phyloP scores from a whole-genome alignment of 2,329 filamentous ascomycete genomes.

The Fusarium falciforme region DNA sequence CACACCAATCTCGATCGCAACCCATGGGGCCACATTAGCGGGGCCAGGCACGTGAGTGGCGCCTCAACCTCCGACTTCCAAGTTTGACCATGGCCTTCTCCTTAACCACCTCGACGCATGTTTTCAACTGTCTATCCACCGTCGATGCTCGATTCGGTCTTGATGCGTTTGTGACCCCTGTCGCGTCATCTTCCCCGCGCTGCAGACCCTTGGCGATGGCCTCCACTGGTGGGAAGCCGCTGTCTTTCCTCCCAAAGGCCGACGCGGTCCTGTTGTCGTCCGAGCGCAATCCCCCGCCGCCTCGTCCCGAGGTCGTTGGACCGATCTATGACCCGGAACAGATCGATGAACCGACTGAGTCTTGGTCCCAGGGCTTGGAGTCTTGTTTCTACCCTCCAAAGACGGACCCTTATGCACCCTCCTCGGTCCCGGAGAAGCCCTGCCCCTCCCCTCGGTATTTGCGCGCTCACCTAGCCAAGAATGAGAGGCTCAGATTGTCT shows the following conservation, averaged over 20 bases:
- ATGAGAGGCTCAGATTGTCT: constrained; percentile 46
- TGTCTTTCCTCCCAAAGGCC: constrained; percentile 41
- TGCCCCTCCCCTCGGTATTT: constrained; percentile 30
- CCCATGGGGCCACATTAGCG: neutral
- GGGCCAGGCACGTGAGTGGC: neutral
- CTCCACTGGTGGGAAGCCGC: neutral
- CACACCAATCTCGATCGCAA: neutral
- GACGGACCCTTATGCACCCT: constrained; percentile 8
- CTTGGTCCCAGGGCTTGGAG: constrained; percentile 21
- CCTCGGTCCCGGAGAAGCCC: constrained; percentile 23
- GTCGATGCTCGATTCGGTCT: neutral
- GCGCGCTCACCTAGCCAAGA: constrained; percentile 39
- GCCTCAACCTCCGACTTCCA: neutral
- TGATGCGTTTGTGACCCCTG: neutral
- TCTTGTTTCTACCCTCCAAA: constrained; percentile 16
- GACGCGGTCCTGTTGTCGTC: constrained; percentile 42
- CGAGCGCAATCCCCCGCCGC: constrained; percentile 4
- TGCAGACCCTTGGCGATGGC: neutral
- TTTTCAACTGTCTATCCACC: neutral
- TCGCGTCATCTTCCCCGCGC: neutral
- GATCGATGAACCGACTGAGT: constrained; percentile 17
- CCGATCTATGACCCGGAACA: constrained; percentile 36
- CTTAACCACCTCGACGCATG: neutral
- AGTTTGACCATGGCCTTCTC: neutral
- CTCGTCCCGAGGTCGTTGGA: constrained; percentile 27